Evolutionary conservation across 257 asterid species (phyloP).

Genomic region (Nemophila menziesii): DNA sequence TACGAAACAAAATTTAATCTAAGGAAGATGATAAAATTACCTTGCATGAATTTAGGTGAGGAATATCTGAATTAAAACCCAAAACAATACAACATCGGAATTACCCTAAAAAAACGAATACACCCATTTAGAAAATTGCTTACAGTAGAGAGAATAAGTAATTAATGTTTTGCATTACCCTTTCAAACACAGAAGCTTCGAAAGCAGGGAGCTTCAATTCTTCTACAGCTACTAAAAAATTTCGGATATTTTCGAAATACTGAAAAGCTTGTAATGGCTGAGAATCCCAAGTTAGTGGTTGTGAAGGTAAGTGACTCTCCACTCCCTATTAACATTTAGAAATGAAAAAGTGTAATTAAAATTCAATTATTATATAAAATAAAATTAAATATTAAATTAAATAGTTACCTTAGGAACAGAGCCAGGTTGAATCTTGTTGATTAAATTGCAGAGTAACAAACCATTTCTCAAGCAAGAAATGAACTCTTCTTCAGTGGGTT

Average conservation of each 20-base stretch:
- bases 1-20: too few species aligned
- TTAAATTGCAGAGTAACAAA: slow-evolving; percentile 64
- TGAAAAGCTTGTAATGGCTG: slow-evolving; percentile 95
- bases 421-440: slow-evolving; percentile 75
- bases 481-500: slow-evolving; percentile 74
- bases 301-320: slow-evolving; percentile 33
- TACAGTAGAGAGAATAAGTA: too few species aligned
- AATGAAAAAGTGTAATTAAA: slow-evolving; percentile 2
- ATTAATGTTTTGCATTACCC: slow-evolving; percentile 37
- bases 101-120: slow-evolving; percentile 37
- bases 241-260: slow-evolving; percentile 79
- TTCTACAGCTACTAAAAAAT: slow-evolving; percentile 63
- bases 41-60: too few species aligned
- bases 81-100: too few species aligned
- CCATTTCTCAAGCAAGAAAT: slow-evolving; percentile 90
- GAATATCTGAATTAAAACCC: too few species aligned
- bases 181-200: slow-evolving; percentile 75
- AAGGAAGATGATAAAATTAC: too few species aligned
- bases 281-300: slow-evolving; percentile 59
- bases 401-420: slow-evolving; percentile 82
- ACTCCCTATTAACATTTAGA: slow-evolving; percentile 38
- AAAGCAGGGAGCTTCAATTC: slow-evolving; percentile 73
- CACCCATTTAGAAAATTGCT: too few species aligned
- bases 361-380: neutral
- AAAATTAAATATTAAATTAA: too few species aligned